Base-by-base conservation (phyloP, 139 green algal genomes). In the Penium margaritaceum region DNA sequence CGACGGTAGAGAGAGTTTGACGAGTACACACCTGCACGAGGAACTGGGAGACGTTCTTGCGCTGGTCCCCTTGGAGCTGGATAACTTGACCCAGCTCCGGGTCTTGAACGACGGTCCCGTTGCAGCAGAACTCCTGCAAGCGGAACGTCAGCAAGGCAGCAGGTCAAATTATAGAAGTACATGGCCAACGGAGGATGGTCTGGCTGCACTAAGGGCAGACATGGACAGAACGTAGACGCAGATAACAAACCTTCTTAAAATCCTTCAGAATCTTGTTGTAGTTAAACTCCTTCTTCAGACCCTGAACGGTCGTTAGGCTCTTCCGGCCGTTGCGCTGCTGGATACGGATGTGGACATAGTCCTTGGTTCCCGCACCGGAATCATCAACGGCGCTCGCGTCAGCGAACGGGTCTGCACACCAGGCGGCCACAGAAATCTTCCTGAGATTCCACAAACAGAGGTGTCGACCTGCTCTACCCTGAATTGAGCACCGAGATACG, bases 211-310 rank as follows among this genome's bases (percentile, higher is more conserved):
- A n/a, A n/a, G n/a, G n/a, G n/a, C n/a, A n/a, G n/a, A n/a, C n/a
- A n/a, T n/a, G n/a, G n/a, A n/a, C n/a, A n/a, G n/a, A n/a, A n/a
- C n/a, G n/a, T n/a, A n/a, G n/a, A n/a, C n/a, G n/a, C n/a, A n/a
- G n/a, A n/a, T n/a, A n/a, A n/a, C n/a, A n/a, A n/a, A n/a, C 62
- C 80, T 99, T 99, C 88, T 98, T 98, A 70, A 98, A 90, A 1
- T 91, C 94, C 74, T 99, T 99, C 15, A 99, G 79, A 14, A 99
- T 90, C 32, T 97, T 97, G 82, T 96, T 96, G 83, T 97, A 95
- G 70, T 98, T 93, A 72, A 93, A 97, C 2, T 75, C 81, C 77
- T 94, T 85, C 63, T 93, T 88, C 6, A 83, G 29, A 29, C 53
- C 77, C 85, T 92, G 91, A 1, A 98, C 87, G 5, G 94, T 99